Evolutionary conservation across 2,329 filamentous ascomycete species (phyloP).

Genomic region (Monosporascus ibericus): DNA sequence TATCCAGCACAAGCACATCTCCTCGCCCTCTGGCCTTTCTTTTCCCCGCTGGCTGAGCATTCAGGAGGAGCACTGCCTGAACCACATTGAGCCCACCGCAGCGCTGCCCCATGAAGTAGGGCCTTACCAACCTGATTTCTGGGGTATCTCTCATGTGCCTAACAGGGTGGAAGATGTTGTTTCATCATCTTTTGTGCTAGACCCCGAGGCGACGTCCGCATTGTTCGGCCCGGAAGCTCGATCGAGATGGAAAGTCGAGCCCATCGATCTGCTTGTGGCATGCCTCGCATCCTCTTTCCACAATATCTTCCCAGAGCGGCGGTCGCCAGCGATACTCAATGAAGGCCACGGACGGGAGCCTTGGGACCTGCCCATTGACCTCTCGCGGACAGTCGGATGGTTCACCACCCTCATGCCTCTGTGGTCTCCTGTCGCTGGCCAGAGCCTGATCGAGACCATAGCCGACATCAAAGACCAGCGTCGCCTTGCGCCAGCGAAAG

Average conservation of each 20-base stretch:
- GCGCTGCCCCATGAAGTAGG: constrained; percentile 1
- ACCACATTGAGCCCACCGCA: not conserved
- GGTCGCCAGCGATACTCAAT: constrained; percentile 25
- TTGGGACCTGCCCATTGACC: constrained; percentile 25
- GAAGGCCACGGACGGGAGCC: constrained; percentile 28
- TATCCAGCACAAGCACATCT: constrained; percentile 16
- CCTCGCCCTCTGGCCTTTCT: constrained; percentile 12
- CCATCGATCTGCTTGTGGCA: constrained; percentile 33
- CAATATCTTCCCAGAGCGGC: constrained; percentile 27
- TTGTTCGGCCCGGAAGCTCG: constrained; percentile 14
- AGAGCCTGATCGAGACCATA: not conserved
- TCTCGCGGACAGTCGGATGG: constrained; percentile 38
- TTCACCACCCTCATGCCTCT: constrained; percentile 37
- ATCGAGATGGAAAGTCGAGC: constrained; percentile 24
- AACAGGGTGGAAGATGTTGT: constrained; percentile 1
- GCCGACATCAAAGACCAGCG: not conserved
- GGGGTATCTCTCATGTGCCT: not conserved
- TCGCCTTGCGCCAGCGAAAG: not conserved
- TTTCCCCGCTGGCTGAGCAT: constrained; percentile 32
- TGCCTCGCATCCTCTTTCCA: constrained; percentile 24
- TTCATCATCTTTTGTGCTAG: constrained; percentile 19
- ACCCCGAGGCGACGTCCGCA: constrained; percentile 26
- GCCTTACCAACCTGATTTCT: constrained; percentile 1
- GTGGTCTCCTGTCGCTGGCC: not conserved
- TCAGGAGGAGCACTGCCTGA: constrained; percentile 25